Evolutionary conservation across 495 filamentous ascomycete species (phyloP).

Genomic region (Pseudoneurospora amorphoporcata): DNA sequence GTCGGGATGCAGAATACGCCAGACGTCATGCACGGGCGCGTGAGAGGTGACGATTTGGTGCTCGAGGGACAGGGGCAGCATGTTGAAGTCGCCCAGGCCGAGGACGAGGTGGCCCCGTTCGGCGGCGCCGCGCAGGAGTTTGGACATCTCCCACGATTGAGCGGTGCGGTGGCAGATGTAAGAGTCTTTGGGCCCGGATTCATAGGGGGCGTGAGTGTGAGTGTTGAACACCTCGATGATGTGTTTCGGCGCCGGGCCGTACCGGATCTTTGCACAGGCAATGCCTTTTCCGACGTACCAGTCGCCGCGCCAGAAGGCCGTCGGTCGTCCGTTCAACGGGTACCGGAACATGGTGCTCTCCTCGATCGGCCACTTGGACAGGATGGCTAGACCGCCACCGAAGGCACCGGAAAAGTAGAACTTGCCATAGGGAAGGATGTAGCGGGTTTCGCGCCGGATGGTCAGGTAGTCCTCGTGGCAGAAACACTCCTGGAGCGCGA

Average conservation of each 20-base stretch:
- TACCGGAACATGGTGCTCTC: constrained; percentile 80
- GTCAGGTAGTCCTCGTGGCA: constrained; percentile 79
- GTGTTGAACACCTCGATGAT: constrained; percentile 92
- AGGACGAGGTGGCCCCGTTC: constrained; percentile 79
- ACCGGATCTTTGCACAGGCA: constrained; percentile 70
- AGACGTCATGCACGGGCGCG: constrained; percentile 69
- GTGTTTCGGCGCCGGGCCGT: constrained; percentile 54
- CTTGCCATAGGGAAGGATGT: constrained; percentile 85
- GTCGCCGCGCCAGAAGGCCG: constrained; percentile 87
- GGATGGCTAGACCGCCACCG: constrained; percentile 79
- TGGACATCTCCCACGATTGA: constrained; percentile 95
- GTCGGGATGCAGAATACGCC: constrained; percentile 70
- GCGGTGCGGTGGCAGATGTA: constrained; percentile 85
- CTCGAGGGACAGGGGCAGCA: constrained; percentile 79
- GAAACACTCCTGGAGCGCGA: constrained; percentile 94
- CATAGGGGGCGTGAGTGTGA: constrained; percentile 87
- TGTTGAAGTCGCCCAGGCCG: constrained; percentile 90
- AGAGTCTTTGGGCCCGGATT: constrained; percentile 60
- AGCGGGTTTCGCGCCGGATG: constrained; percentile 63
- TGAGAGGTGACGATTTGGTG: constrained; percentile 73
- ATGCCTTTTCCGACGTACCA: constrained; percentile 95
- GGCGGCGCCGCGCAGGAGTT: constrained; percentile 74
- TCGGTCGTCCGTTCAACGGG: constrained; percentile 87
- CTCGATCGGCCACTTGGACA: constrained; percentile 95
- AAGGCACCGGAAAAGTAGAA: constrained; percentile 87